Percentiles rank a stretch among this genome's conserved stretches.
phyloP scores from a whole-genome alignment of 2,329 filamentous ascomycete species.

The Fusarium sp. region DNA sequence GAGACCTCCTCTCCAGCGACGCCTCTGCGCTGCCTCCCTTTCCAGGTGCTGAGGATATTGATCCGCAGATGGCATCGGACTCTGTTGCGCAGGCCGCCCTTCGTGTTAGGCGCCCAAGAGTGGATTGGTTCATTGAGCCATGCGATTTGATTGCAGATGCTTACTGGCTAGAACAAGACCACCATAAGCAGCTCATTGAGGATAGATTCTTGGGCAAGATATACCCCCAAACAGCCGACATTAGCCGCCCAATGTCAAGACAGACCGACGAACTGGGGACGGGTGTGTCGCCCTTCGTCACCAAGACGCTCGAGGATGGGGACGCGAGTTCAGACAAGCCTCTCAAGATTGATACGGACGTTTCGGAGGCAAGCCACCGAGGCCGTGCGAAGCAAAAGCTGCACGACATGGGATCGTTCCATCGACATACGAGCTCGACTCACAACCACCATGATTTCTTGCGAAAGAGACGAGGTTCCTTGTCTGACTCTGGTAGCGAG shows the following conservation, averaged over 20 bases:
- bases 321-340: constrained; percentile 38
- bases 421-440: constrained; percentile 60
- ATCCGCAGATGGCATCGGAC: constrained; percentile 54
- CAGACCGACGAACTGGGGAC: constrained; percentile 43
- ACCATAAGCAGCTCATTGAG: constrained; percentile 82
- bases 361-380: constrained; percentile 60
- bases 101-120: constrained; percentile 74
- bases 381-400: constrained; percentile 68
- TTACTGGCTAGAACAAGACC: constrained; percentile 85
- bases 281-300: constrained; percentile 40
- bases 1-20: constrained; percentile 38
- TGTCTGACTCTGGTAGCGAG: constrained; percentile 69
- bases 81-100: constrained; percentile 54
- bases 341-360: constrained; percentile 51
- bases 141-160: constrained; percentile 88
- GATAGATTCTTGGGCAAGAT: constrained; percentile 78
- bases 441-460: constrained; percentile 62
- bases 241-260: constrained; percentile 45
- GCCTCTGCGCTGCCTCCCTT: constrained; percentile 55
- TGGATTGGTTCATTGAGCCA: constrained; percentile 85
- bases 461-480: constrained; percentile 58
- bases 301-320: constrained; percentile 38
- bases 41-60: constrained; percentile 54
- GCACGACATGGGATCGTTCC: constrained; percentile 61
- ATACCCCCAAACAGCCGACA: constrained; percentile 58